Conservation (phyloP, 768 basidiomycete genomes). For the Macrolepiota dolichaula region DNA sequence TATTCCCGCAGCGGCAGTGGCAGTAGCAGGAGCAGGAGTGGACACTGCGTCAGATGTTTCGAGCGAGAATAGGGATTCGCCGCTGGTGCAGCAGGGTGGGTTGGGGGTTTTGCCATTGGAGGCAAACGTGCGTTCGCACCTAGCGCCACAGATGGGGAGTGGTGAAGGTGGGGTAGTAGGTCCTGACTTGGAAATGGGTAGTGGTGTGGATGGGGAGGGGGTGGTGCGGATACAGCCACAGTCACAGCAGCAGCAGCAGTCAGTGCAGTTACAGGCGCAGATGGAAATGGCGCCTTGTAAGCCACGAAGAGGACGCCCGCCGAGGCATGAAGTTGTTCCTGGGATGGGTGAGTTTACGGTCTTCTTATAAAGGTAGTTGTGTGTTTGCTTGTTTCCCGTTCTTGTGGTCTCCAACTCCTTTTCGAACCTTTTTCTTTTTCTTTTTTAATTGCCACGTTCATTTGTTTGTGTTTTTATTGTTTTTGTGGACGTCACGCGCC, state of each 20-base stretch:
- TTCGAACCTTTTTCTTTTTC: neutral
- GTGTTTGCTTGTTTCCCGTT: neutral
- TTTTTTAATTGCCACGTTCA: neutral
- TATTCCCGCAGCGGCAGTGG: too few relatives aligned
- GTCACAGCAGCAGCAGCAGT: neutral
- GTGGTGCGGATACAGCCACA: neutral
- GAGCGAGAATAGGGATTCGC: neutral
- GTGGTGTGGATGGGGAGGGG: neutral
- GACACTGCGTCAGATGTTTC: neutral
- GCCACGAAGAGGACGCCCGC: constrained; percentile 6
- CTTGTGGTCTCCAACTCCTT: neutral
- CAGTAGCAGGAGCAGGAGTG: neutral
- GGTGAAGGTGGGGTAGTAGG: too few relatives aligned
- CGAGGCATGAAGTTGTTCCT: constrained; percentile 9
- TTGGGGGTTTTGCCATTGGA: neutral
- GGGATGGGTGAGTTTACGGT: constrained; percentile 12
- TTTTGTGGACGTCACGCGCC: neutral
- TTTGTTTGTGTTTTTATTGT: neutral
- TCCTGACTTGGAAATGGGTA: neutral
- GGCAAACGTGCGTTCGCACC: too few relatives aligned
- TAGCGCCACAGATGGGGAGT: neutral
- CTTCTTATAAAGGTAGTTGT: constrained; percentile 1
- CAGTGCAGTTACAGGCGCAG: neutral
- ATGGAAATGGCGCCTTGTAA: constrained; percentile 5
- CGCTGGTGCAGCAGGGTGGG: neutral